phyloP scores from a whole-genome alignment of 2,329 filamentous ascomycete genomes.

The Orbilia blumenaviensis region DNA sequence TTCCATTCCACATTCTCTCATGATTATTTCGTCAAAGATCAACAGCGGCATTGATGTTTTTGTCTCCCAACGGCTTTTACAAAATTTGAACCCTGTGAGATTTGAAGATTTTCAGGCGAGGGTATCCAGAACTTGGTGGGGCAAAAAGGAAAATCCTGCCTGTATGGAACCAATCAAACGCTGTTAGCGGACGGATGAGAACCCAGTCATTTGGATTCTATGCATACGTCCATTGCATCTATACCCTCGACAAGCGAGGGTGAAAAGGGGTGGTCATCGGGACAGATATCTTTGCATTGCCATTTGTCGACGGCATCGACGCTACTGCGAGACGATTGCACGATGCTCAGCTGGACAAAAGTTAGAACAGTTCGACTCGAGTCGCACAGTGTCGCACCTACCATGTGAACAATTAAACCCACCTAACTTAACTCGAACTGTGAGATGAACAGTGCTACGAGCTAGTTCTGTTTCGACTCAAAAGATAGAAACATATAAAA shows the following conservation, averaged over 20 bases:
- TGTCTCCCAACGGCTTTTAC: conserved; percentile 36
- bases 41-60: conserved; percentile 18
- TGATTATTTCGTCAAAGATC: conserved; percentile 15
- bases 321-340: conserved; percentile 18
- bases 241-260: conserved; percentile 21
- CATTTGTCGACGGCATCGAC: conserved; percentile 13
- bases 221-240: conserved; percentile 6
- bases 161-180: conserved; percentile 5
- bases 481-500: conserved; percentile 26
- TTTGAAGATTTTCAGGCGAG: background rate
- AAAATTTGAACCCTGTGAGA: conserved; percentile 31
- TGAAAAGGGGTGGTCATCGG: conserved; percentile 46
- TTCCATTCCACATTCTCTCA: background rate
- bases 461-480: conserved; percentile 6
- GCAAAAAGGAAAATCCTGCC: conserved; percentile 23
- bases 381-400: conserved; percentile 10
- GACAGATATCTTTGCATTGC: conserved; percentile 12
- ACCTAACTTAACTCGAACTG: background rate
- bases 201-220: conserved; percentile 1
- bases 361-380: conserved; percentile 3
- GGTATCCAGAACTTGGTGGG: conserved; percentile 14
- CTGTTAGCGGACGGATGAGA: background rate
- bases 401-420: conserved; percentile 4
- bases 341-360: conserved; percentile 38
- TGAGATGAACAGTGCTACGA: conserved; percentile 5